Conservation (phyloP, 164 flowering plant genomes). For the Magnolia kwangsiensis region DNA sequence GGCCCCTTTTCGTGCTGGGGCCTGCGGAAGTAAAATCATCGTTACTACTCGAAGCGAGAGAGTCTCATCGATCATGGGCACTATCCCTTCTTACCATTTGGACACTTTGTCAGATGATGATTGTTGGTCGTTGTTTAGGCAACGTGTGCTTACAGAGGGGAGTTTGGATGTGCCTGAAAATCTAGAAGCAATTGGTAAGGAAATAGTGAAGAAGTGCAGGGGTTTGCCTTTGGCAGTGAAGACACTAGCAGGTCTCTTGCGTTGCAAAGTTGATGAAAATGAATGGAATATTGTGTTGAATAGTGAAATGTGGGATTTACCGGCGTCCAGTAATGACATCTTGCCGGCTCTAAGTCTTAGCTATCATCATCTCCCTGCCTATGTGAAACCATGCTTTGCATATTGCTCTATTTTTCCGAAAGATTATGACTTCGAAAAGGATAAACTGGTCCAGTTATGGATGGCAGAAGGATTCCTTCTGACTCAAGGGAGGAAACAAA, state of each 20-base stretch:
- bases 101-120: conserved; percentile 10
- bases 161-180: background rate
- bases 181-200: background rate
- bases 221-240: conserved; percentile 11
- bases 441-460: conserved; percentile 18
- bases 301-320: conserved; percentile 11
- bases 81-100: conserved; percentile 6
- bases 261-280: background rate
- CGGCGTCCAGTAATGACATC: background rate
- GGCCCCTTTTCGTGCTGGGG: conserved; percentile 8
- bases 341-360: conserved; percentile 21
- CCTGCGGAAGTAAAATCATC: conserved; percentile 15
- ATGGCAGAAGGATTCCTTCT: conserved; percentile 12
- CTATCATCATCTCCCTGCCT: conserved; percentile 15
- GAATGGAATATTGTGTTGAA: conserved; percentile 8
- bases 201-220: conserved; percentile 8
- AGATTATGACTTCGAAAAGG: conserved; percentile 7
- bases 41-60: conserved; percentile 14
- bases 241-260: background rate
- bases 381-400: conserved; percentile 17
- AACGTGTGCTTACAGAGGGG: background rate
- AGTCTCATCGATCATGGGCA: conserved; percentile 10
- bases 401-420: conserved; percentile 27
- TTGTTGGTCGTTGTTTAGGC: conserved; percentile 6
- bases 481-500: background rate